Evolutionary conservation across 2,329 filamentous ascomycete genomes (phyloP), one percentile per base, ranked within the genome.

Genomic region (Ambrosiella cleistominuta): DNA sequence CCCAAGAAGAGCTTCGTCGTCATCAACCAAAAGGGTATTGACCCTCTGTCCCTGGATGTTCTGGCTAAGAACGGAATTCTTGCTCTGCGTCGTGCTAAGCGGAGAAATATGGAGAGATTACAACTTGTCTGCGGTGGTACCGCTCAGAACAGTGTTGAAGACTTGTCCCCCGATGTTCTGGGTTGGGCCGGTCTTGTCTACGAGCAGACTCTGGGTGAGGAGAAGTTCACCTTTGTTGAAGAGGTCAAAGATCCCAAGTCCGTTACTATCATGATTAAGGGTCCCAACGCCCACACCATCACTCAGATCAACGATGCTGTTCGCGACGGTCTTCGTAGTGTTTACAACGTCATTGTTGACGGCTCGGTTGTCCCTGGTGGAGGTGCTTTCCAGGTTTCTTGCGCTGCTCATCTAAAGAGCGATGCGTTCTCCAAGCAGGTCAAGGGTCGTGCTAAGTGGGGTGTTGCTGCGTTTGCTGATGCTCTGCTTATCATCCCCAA

Each of bases 291-390:
- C 67, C 93, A 98, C 75, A 97, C 91, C 62, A 98, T 98, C 66
- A 83, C 86, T 12, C 93, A 98, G 72, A 89, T 98, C 67, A 95
- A 89, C 63, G 93, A 98, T 68, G 93, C 93, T 2, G 93, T 97
- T 50, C 82, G 93, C 57, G 93, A 98, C 68, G 93, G 93, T 62
- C 78, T 98, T 64, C 82, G 93, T 67, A 95, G 88, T 69, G 93
- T 97, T 54, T 97, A 96, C 80, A 98, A 98, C 77, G 95, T 95
- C 78, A 97, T 98, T 69, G 91, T 97, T n/a, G 93, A 98, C 70
- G 82, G 85, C 72, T 91, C 86, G 64, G 93, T 98, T 17, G 88
- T 98, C 35, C 93, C 93, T 1, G 93, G 93, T 60, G 93, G 83
- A 60, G 93, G 93, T 65, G 88, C 93, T 54, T 98, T 95, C 81